Percentiles rank a stretch among this genome's conserved stretches.
Evolutionary conservation across 495 filamentous ascomycete genomes (phyloP).

Genomic region (Bathelium albidoporum): DNA sequence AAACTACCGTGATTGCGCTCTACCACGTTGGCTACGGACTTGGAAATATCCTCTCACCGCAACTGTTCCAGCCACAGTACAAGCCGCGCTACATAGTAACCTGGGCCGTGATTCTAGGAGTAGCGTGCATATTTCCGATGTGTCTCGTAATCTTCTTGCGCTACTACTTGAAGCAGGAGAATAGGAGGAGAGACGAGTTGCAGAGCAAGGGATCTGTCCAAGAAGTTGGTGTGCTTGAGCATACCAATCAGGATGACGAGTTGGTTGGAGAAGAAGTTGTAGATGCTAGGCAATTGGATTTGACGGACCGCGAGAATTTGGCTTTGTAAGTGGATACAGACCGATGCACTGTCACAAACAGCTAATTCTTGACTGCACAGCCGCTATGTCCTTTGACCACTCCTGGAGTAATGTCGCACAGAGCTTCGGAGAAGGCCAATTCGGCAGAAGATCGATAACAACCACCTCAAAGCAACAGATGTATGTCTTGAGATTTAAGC

Average conservation of each 20-base stretch:
- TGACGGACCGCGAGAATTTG: conserved; percentile 1
- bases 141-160: neutral
- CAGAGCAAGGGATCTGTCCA: neutral
- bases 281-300: neutral
- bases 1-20: neutral
- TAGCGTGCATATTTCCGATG: neutral
- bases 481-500: neutral
- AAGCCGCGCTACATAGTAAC: neutral
- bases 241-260: neutral
- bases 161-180: neutral
- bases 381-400: neutral
- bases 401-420: neutral
- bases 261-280: neutral
- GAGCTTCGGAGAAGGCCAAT: neutral
- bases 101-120: neutral
- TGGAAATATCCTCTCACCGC: neutral
- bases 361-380: neutral
- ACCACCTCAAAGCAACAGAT: neutral
- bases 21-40: neutral
- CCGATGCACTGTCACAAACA: neutral
- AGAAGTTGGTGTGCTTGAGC: neutral
- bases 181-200: neutral
- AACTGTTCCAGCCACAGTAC: neutral
- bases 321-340: neutral
- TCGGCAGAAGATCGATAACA: neutral